These are phyloP conservation scores for Colletotrichum kahawae DNA, from an alignment of 2,329 filamentous ascomycete species.

Conservation along the genomic window DNA sequence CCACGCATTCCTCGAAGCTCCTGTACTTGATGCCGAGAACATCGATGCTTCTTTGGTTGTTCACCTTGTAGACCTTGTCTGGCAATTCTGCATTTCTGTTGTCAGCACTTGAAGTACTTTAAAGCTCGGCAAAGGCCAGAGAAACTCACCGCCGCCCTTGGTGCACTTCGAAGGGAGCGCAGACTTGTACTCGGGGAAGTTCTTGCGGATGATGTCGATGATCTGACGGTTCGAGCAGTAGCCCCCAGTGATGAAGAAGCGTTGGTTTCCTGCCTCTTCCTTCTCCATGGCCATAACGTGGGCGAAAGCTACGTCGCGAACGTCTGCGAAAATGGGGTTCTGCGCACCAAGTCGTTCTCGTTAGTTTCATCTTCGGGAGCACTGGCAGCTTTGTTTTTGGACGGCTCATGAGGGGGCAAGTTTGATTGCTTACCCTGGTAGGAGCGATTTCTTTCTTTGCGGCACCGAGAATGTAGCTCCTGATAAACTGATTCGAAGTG, in stretches of 20 bases:
- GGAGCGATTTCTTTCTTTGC: not conserved
- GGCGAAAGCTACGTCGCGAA: not conserved
- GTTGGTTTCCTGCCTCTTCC: not conserved
- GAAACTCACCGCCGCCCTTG: not conserved
- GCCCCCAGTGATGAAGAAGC: not conserved
- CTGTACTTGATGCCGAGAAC: not conserved
- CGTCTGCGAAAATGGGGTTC: not conserved
- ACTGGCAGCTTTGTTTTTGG: not conserved
- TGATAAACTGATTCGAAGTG: constrained; percentile 46
- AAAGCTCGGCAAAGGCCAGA: accelerated
- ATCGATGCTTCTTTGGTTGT: not conserved
- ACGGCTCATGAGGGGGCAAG: not conserved
- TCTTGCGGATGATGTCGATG: not conserved
- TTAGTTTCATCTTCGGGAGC: not conserved
- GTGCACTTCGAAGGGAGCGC: not conserved
- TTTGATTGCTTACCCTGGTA: not conserved
- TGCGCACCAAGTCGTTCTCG: not conserved
- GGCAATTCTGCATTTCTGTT: not conserved
- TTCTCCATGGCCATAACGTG: not conserved
- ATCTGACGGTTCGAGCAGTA: not conserved
- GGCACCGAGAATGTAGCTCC: not conserved
- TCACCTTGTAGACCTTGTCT: not conserved
- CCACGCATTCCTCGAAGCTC: not conserved
- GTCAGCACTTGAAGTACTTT: not conserved
- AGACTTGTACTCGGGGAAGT: not conserved